Base-by-base conservation (phyloP, 164 flowering plant genomes). In the Cinnamomum chago region DNA sequence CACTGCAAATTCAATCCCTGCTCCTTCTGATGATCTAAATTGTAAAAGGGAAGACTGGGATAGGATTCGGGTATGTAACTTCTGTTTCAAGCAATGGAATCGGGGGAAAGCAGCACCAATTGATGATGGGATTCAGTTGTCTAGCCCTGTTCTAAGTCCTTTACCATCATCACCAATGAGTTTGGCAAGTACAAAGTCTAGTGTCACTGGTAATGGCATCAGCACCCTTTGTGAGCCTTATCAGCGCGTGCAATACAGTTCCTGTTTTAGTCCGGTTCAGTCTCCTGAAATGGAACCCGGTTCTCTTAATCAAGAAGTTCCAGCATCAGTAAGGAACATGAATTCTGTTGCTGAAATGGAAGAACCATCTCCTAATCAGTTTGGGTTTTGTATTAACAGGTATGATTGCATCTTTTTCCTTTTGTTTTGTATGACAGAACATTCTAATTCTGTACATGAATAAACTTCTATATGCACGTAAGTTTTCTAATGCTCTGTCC, bases 71-170 rank as follows among this genome's bases (percentile, higher is more conserved):
- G 95, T 86, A 50, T 95, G 98, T 73, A 91, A 90, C 74, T 95
- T 78, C 76, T 95, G 98, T 80, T 95, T 83, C 83, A 86, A 86
- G 85, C 94, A 88, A 81, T 88, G 95, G 93, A 81, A 86, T 73
- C 85, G 83, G 65, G 89, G 87, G 30, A 52, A 73, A 77, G 72
- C 81, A 62, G 70, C 35, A 30, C 35, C 81, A 24, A 68, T 68
- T 70, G 81, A 82, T 82, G 82, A 87, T 85, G 91, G 84, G 75
- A 77, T 70, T 58, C 83, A 72, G 74, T 83, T 70, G 58, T 47
- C 85, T 50, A 81, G 72, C 72, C 79, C 78, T 47, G 89, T 83
- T 78, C 82, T 82, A 69, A 85, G 85, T 80, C 79, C 81, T 72
- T 89, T 97, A 65, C 88, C 90, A 47, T 92, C 98, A 73, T 85